A percentile compares a stretch with the other conserved stretches of the same genome.
These are phyloP conservation scores for Trametes cubensis DNA, from an alignment of 768 basidiomycete genomes.

Conservation along the genomic window DNA sequence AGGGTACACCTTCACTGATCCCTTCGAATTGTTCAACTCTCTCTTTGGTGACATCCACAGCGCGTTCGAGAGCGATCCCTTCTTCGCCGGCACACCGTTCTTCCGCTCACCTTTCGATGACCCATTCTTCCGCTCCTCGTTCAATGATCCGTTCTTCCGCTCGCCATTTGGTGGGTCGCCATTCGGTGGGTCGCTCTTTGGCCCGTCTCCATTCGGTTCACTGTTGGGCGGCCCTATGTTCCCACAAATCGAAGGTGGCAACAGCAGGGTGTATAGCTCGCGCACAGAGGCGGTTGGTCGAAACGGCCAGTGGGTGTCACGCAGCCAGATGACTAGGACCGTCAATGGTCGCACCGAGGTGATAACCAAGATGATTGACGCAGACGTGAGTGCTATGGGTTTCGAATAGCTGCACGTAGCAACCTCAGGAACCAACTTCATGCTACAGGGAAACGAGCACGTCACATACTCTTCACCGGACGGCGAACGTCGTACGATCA, in stretches of 20 bases:
- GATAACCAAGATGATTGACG: slow-evolving; percentile 57
- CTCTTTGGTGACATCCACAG: slow-evolving; percentile 59
- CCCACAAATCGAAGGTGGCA: slow-evolving; percentile 13
- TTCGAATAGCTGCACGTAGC: not conserved
- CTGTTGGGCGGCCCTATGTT: slow-evolving; percentile 20
- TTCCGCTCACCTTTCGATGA: slow-evolving; percentile 19
- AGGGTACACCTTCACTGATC: slow-evolving; percentile 65
- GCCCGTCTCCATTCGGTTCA: slow-evolving; percentile 16
- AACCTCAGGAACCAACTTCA: slow-evolving; percentile 18
- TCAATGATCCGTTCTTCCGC: slow-evolving; percentile 10
- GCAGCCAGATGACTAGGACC: slow-evolving; percentile 58
- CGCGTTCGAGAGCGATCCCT: slow-evolving; percentile 36
- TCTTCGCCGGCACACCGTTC: slow-evolving; percentile 32
- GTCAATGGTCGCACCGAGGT: slow-evolving; percentile 71
- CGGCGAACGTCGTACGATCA: slow-evolving; percentile 67
- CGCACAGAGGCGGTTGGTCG: slow-evolving; percentile 31
- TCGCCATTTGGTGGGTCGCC: slow-evolving; percentile 20
- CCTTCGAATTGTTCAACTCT: slow-evolving; percentile 72
- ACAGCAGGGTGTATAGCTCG: slow-evolving; percentile 29
- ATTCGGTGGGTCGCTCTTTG: slow-evolving; percentile 17
- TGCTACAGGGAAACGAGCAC: slow-evolving; percentile 71
- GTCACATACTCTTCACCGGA: slow-evolving; percentile 66
- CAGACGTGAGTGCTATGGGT: slow-evolving; percentile 47
- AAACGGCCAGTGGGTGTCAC: slow-evolving; percentile 50
- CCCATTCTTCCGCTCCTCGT: slow-evolving; percentile 20